Evolutionary conservation across 768 basidiomycete genomes (phyloP).

Genomic region (Xerocomellus amylosporus): DNA sequence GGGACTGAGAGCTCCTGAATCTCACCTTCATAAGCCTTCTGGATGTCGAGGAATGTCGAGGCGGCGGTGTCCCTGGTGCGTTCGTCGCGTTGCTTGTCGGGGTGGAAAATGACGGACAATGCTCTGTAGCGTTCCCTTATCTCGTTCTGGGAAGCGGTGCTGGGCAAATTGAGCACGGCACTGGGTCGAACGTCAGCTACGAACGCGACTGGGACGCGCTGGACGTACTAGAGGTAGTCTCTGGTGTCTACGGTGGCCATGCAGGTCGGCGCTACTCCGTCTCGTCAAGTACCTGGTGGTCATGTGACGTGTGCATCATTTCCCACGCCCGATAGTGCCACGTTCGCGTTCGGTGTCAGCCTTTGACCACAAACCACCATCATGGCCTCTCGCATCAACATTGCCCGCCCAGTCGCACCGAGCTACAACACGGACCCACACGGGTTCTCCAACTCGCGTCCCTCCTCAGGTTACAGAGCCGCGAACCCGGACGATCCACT

Average conservation of each 20-base stretch:
- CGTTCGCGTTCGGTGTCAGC: conserved; percentile 13
- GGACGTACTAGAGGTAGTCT: conserved; percentile 32
- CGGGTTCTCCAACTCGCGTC: conserved; percentile 71
- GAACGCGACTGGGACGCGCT: neutral
- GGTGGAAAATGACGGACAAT: conserved; percentile 78
- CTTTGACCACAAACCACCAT: conserved; percentile 8
- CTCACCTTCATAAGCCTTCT: conserved; percentile 80
- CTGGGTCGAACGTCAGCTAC: conserved; percentile 23
- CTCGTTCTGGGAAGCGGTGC: conserved; percentile 59
- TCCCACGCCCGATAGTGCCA: conserved; percentile 27
- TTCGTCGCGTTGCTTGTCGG: conserved; percentile 74
- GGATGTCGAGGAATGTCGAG: conserved; percentile 68
- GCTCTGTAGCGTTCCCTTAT: conserved; percentile 71
- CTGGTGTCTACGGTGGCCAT: conserved; percentile 12
- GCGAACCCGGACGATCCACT: conserved; percentile 81
- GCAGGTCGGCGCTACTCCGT: neutral
- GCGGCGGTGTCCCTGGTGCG: conserved; percentile 56
- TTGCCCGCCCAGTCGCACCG: conserved; percentile 65
- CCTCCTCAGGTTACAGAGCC: conserved; percentile 69
- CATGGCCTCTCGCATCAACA: conserved; percentile 83
- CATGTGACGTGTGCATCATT: conserved; percentile 23
- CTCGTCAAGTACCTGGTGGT: neutral
- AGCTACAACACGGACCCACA: conserved; percentile 72
- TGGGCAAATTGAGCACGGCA: conserved; percentile 68
- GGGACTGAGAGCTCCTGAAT: neutral